Base-by-base conservation (phyloP, 345 rosid species). In the Cardamine chenopodiifolia region DNA sequence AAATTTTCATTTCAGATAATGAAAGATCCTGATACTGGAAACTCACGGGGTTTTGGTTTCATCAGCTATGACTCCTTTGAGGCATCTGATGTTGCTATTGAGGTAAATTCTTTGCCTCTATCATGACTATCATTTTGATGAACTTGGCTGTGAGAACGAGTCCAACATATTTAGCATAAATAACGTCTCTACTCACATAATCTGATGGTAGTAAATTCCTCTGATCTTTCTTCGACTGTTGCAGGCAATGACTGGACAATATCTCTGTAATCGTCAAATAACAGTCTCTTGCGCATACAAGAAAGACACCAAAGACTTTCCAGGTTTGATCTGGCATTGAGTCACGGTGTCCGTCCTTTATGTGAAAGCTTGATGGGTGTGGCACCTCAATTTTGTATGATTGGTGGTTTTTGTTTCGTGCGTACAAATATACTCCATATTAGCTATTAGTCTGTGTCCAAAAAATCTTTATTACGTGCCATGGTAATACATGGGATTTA, bases 301-400 rank as follows among this genome's bases (percentile, higher is more conserved):
- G 89, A 95, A 95, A 85, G 99, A 95, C 82, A 90, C 99, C 8
- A 95, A 95, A 82, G 97, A n/a, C n/a, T n/a, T n/a, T n/a, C n/a
- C n/a, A n/a, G n/a, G n/a, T n/a, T n/a, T n/a, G n/a, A n/a, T n/a
- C n/a, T n/a, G n/a, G n/a, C n/a, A n/a, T n/a, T n/a, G n/a, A n/a
- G n/a, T n/a, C n/a, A n/a, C n/a, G n/a, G n/a, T n/a, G n/a, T n/a
- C n/a, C n/a, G n/a, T n/a, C n/a, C n/a, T n/a, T n/a, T n/a, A n/a
- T n/a, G n/a, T n/a, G n/a, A n/a, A n/a, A n/a, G n/a, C n/a, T n/a
- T n/a, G n/a, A n/a, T n/a, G n/a, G n/a, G n/a, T n/a, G n/a, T n/a
- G n/a, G n/a, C n/a, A n/a, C n/a, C n/a, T n/a, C n/a, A n/a, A n/a
- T n/a, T n/a, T n/a, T n/a, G n/a, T n/a, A n/a, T n/a, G n/a, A n/a